Percentiles rank a stretch among this genome's conserved stretches.
Evolutionary conservation across 2,329 filamentous ascomycete species (phyloP).

Genomic region (Ceratocystis alfenasii): DNA sequence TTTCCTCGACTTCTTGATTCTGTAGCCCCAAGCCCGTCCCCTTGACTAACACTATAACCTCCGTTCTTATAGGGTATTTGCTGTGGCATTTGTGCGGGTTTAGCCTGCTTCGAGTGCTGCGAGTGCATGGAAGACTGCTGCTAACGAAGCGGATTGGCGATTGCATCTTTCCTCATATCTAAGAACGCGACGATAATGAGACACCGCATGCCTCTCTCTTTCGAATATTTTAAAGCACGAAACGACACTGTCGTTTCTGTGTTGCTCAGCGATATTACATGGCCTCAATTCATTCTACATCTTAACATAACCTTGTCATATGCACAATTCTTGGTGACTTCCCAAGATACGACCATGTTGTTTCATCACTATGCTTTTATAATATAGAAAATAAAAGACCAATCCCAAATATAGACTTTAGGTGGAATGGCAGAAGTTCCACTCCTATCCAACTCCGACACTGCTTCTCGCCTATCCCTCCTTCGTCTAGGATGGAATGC

Average conservation of each 20-base stretch:
- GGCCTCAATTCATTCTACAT: neutral
- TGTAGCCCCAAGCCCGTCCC: neutral
- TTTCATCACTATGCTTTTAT: neutral
- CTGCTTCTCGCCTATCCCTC: neutral
- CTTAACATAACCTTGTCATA: neutral
- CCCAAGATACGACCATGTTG: neutral
- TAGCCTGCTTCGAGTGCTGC: constrained; percentile 32
- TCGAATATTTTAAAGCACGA: too few species aligned
- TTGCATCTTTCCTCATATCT: neutral
- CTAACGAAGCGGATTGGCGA: constrained; percentile 18
- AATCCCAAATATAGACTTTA: constrained; percentile 16
- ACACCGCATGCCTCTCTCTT: too few species aligned
- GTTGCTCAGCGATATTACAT: too few species aligned
- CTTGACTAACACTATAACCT: neutral
- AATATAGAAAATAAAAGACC: constrained; percentile 11
- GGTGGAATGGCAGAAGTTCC: constrained; percentile 15
- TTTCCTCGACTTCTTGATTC: neutral
- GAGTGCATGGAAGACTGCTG: constrained; percentile 26
- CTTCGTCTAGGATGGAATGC: neutral
- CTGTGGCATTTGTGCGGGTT: constrained; percentile 33
- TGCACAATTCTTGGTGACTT: neutral
- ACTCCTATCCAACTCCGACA: neutral
- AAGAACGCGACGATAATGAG: too few species aligned
- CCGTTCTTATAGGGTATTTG: constrained; percentile 29
- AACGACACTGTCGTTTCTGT: too few species aligned